Conservation (phyloP, 495 filamentous ascomycete genomes). For the Penicillium coffeae region DNA sequence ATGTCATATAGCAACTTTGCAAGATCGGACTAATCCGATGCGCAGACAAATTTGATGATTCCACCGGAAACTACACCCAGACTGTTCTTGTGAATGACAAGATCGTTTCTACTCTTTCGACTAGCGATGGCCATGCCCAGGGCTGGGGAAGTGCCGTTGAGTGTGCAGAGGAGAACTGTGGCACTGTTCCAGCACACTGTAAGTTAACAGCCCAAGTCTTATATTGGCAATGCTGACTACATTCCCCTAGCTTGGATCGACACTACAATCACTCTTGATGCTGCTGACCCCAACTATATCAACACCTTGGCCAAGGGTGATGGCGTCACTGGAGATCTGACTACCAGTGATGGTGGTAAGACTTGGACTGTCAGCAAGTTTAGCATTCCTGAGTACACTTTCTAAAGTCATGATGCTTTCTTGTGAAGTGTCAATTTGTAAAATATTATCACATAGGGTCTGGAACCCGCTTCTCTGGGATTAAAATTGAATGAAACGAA, state of each 20-base stretch:
- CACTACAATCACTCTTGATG: conserved; percentile 33
- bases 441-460: not conserved
- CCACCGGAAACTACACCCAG: conserved; percentile 37
- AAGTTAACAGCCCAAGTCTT: conserved; percentile 7
- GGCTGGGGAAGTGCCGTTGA: conserved; percentile 43
- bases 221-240: conserved; percentile 3
- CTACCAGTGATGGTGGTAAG: conserved; percentile 35
- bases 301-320: conserved; percentile 27
- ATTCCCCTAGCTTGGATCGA: conserved; percentile 27
- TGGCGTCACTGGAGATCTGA: conserved; percentile 34
- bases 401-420: conserved; percentile 2
- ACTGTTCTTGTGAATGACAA: conserved; percentile 32
- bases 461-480: too few species aligned
- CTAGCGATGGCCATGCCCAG: conserved; percentile 28
- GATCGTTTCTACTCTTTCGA: conserved; percentile 37
- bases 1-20: not conserved
- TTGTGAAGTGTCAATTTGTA: not conserved
- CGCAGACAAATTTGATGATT: conserved; percentile 38
- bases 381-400: conserved; percentile 30
- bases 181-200: conserved; percentile 36
- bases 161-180: conserved; percentile 35
- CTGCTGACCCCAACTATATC: conserved; percentile 35
- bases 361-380: conserved; percentile 38
- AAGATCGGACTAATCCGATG: too few species aligned
- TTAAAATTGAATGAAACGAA: too few species aligned